Evolutionary conservation across 257 asterid genomes (phyloP).

Genomic region (Solanum phureja): DNA sequence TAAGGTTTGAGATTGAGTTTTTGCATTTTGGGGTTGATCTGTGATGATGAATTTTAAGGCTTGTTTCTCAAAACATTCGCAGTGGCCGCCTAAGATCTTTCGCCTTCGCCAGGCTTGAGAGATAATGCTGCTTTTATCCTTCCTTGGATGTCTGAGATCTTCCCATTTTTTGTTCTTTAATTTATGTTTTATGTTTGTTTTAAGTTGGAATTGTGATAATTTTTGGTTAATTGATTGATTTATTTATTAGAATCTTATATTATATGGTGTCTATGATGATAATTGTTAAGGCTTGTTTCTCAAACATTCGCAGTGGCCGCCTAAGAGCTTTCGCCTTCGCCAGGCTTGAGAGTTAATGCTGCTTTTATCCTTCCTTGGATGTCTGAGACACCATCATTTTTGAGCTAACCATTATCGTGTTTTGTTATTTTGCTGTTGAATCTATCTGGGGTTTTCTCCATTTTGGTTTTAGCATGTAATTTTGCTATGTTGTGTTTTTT

Average conservation of each 20-base stretch:
- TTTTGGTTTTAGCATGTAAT: not conserved
- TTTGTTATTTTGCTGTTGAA: not conserved
- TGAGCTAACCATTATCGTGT: not conserved
- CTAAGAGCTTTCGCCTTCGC: constrained; percentile 51
- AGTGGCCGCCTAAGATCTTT: constrained; percentile 70
- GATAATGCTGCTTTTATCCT: constrained; percentile 52
- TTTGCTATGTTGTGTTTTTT: not conserved
- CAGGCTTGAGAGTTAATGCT: constrained; percentile 49
- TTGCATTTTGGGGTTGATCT: not conserved
- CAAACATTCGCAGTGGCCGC: constrained; percentile 65
- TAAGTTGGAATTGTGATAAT: not conserved
- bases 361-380: constrained; percentile 46
- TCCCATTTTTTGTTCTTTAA: not conserved
- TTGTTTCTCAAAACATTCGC: constrained; percentile 71
- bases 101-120: constrained; percentile 85
- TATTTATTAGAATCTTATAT: not conserved
- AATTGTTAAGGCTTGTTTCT: constrained; percentile 37
- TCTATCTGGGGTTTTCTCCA: too few relatives aligned
- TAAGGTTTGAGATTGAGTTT: not conserved
- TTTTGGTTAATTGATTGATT: not conserved
- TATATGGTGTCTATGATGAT: not conserved
- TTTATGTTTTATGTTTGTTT: not conserved
- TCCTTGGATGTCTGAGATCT: constrained; percentile 75
- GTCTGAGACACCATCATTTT: constrained; percentile 24
- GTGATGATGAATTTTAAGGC: constrained; percentile 43